Percentiles rank a stretch among this genome's conserved stretches.
phyloP scores from a whole-genome alignment of 2,329 filamentous ascomycete species.

The Dryadomyces quercivorus region DNA sequence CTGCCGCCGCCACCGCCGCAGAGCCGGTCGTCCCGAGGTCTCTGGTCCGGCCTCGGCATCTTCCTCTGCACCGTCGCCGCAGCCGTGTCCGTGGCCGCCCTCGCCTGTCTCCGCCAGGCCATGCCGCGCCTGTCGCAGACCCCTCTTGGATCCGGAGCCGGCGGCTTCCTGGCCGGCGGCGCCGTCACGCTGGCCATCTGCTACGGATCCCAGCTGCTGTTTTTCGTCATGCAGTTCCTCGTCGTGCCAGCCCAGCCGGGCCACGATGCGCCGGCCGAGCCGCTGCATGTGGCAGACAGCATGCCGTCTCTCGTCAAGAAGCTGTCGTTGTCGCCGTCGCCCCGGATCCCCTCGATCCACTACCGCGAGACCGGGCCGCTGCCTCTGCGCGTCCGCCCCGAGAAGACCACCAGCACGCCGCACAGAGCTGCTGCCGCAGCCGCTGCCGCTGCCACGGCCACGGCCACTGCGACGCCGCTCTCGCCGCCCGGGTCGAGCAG shows the following conservation, averaged over 20 bases:
- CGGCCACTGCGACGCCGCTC: neutral
- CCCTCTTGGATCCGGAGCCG: slow-evolving; percentile 20
- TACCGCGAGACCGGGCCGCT: slow-evolving; percentile 33
- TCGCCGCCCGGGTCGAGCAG: slow-evolving; percentile 33
- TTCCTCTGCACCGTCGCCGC: slow-evolving; percentile 31
- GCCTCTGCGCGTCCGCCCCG: slow-evolving; percentile 17
- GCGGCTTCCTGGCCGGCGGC: slow-evolving; percentile 29
- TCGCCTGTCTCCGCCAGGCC: slow-evolving; percentile 28
- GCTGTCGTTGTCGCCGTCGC: slow-evolving; percentile 12
- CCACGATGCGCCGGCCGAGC: neutral
- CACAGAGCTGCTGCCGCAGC: too few species aligned
- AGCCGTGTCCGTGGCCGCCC: slow-evolving; percentile 29
- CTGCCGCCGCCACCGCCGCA: neutral
- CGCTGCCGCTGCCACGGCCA: too few species aligned
- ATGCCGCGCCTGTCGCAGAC: slow-evolving; percentile 16
- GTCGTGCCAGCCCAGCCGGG: neutral
- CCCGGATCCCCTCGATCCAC: slow-evolving; percentile 37
- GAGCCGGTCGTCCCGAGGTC: slow-evolving; percentile 10
- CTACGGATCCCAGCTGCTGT: slow-evolving; percentile 34
- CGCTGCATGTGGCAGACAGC: neutral
- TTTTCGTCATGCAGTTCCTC: slow-evolving; percentile 30
- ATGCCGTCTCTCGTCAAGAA: neutral
- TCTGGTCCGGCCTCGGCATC: slow-evolving; percentile 26
- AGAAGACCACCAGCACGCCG: too few species aligned
- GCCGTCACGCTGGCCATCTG: slow-evolving; percentile 32